phyloP scores from a whole-genome alignment of 2,329 filamentous ascomycete genomes.

The Aureobasidium sp. region DNA sequence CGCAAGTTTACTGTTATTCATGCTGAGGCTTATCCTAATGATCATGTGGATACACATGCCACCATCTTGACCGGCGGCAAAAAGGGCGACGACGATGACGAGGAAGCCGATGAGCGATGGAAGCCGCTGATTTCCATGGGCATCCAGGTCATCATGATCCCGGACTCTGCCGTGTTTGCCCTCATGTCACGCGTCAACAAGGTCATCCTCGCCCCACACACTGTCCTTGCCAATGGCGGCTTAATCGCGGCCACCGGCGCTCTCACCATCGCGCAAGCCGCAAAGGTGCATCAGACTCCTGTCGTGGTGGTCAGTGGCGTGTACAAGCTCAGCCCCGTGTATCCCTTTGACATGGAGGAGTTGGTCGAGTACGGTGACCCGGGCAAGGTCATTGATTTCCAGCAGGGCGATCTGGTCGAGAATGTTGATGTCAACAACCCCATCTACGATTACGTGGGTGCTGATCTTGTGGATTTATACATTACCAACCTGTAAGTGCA shows the following conservation, averaged over 20 bases:
- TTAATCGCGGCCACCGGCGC: slow-evolving; percentile 81
- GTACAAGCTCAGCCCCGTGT: slow-evolving; percentile 89
- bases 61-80: slow-evolving; percentile 50
- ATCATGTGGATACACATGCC: slow-evolving; percentile 57
- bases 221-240: slow-evolving; percentile 81
- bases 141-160: slow-evolving; percentile 74
- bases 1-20: slow-evolving; percentile 88
- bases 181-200: slow-evolving; percentile 96
- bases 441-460: slow-evolving; percentile 73
- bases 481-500: slow-evolving; percentile 71
- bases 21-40: slow-evolving; percentile 65
- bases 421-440: slow-evolving; percentile 72
- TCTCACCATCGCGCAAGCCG: slow-evolving; percentile 74
- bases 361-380: slow-evolving; percentile 84
- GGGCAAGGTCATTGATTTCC: slow-evolving; percentile 66
- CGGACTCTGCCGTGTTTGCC: slow-evolving; percentile 79
- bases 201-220: slow-evolving; percentile 82
- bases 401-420: slow-evolving; percentile 72
- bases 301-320: slow-evolving; percentile 87
- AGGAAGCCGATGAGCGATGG: slow-evolving; percentile 52
- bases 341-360: slow-evolving; percentile 73
- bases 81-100: slow-evolving; percentile 39
- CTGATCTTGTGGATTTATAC: slow-evolving; percentile 70
- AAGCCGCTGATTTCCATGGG: slow-evolving; percentile 74
- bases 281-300: slow-evolving; percentile 71